Evolutionary conservation across 2,329 filamentous ascomycete genomes (phyloP).

Genomic region (Pseudonectria buxi): DNA sequence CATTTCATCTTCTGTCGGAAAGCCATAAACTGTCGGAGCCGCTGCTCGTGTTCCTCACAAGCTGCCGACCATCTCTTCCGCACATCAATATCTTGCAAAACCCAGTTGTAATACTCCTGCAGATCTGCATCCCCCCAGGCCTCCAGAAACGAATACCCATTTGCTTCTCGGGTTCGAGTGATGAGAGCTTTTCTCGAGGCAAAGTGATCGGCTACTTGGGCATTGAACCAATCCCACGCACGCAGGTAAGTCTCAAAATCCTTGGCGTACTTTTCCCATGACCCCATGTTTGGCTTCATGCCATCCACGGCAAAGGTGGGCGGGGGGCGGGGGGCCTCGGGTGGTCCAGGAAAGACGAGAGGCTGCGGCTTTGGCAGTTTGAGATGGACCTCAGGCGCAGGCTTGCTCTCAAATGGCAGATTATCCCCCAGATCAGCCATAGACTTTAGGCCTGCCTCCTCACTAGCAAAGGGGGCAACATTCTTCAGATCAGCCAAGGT

Average conservation of each 20-base stretch:
- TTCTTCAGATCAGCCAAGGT: constrained; percentile 50
- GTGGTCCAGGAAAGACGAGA: constrained; percentile 42
- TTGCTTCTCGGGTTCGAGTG: constrained; percentile 30
- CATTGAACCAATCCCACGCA: constrained; percentile 44
- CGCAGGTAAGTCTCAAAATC: constrained; percentile 49
- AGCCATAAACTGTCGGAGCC: constrained; percentile 51
- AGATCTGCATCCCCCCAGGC: constrained; percentile 40
- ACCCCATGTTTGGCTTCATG: constrained; percentile 34
- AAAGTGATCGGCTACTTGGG: constrained; percentile 50
- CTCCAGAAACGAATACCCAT: constrained; percentile 41
- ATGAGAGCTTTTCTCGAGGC: constrained; percentile 41
- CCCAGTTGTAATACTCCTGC: constrained; percentile 50
- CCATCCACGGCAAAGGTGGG: constrained; percentile 35
- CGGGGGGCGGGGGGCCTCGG: constrained; percentile 43
- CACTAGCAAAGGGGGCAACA: constrained; percentile 46
- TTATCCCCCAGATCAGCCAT: constrained; percentile 50
- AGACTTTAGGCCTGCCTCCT: constrained; percentile 44
- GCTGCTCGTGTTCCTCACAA: constrained; percentile 52
- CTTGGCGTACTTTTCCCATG: constrained; percentile 46
- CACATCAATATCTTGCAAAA: constrained; percentile 59
- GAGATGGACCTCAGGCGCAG: constrained; percentile 36
- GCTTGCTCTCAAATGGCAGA: constrained; percentile 49
- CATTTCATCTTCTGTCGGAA: constrained; percentile 39
- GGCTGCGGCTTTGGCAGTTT: constrained; percentile 27
- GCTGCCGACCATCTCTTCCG: constrained; percentile 54